Evolutionary conservation across 148 eudicot genomes (phyloP).

Genomic region (Pouteria glomerata): DNA sequence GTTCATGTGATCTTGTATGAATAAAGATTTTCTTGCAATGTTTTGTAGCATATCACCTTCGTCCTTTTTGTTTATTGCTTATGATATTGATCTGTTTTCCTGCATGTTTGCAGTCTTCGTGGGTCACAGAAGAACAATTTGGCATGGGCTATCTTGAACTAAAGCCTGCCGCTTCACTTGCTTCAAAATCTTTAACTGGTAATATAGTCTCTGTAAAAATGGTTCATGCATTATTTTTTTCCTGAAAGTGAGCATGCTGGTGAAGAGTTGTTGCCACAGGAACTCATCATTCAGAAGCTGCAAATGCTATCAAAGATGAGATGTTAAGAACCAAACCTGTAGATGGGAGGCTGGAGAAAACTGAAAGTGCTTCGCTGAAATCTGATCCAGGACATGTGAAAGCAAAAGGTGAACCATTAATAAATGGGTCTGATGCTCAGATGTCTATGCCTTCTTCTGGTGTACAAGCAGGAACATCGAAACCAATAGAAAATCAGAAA

Average conservation of each 20-base stretch:
- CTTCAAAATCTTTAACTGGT: slow-evolving; percentile 43
- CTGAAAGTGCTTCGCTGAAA: slow-evolving; percentile 39
- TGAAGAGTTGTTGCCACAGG: slow-evolving; percentile 53
- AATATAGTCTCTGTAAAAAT: slow-evolving; percentile 23
- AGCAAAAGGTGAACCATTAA: slow-evolving; percentile 35
- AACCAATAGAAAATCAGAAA: slow-evolving; percentile 49
- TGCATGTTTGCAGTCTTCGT: slow-evolving; percentile 53
- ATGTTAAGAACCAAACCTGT: slow-evolving; percentile 34
- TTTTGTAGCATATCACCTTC: not conserved
- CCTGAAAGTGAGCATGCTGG: slow-evolving; percentile 43
- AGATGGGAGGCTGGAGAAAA: slow-evolving; percentile 55
- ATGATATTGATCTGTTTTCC: slow-evolving; percentile 1
- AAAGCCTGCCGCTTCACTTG: slow-evolving; percentile 58
- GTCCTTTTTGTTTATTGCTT: not conserved
- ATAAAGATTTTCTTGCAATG: not conserved
- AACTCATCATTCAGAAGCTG: slow-evolving; percentile 48
- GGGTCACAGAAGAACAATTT: slow-evolving; percentile 98
- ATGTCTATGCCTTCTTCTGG: slow-evolving; percentile 18
- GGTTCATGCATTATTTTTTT: slow-evolving; percentile 33
- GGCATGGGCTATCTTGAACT: slow-evolving; percentile 93
- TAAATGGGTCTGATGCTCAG: slow-evolving; percentile 53
- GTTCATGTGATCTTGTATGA: not conserved
- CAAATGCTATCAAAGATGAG: slow-evolving; percentile 43
- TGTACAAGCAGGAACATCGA: slow-evolving; percentile 26
- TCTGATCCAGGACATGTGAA: slow-evolving; percentile 34